A percentile compares a stretch with the other conserved stretches of the same genome.
These are phyloP conservation scores for Xylaria sp. DNA, from an alignment of 2,329 filamentous ascomycete species.

Conservation along the genomic window DNA sequence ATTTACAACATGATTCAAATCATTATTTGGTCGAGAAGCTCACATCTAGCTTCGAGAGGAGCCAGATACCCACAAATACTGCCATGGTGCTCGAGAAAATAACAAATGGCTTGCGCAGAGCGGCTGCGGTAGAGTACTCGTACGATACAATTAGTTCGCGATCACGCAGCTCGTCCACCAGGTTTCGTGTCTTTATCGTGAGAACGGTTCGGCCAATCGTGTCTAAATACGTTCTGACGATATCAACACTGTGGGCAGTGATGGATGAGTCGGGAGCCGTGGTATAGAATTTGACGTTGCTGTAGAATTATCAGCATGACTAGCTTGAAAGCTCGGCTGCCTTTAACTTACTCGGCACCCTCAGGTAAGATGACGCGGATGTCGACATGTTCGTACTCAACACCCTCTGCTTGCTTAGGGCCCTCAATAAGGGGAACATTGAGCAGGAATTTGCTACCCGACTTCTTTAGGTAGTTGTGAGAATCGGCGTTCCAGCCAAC, in stretches of 20 bases:
- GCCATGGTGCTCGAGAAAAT: slow-evolving; percentile 78
- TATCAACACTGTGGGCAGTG: slow-evolving; percentile 65
- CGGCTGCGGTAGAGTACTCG: slow-evolving; percentile 79
- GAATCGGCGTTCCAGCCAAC: slow-evolving; percentile 95
- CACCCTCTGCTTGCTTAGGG: slow-evolving; percentile 83
- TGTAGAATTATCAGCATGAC: slow-evolving; percentile 62
- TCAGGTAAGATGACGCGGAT: slow-evolving; percentile 90
- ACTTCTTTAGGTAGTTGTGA: slow-evolving; percentile 74
- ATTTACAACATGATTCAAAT: slow-evolving; percentile 30
- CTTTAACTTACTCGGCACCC: slow-evolving; percentile 77
- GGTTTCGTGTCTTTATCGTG: slow-evolving; percentile 81
- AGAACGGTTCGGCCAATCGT: slow-evolving; percentile 88
- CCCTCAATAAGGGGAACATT: slow-evolving; percentile 95
- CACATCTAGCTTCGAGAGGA: slow-evolving; percentile 80
- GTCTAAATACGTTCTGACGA: slow-evolving; percentile 93
- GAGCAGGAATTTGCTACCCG: slow-evolving; percentile 79
- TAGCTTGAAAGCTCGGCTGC: slow-evolving; percentile 46
- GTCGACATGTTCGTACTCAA: slow-evolving; percentile 85
- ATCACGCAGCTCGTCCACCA: slow-evolving; percentile 90
- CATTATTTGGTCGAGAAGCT: slow-evolving; percentile 71
- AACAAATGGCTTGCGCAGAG: slow-evolving; percentile 86
- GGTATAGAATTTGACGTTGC: slow-evolving; percentile 82
- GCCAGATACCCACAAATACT: slow-evolving; percentile 80
- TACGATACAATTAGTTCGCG: slow-evolving; percentile 88
- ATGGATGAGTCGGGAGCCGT: slow-evolving; percentile 74